phyloP scores from a whole-genome alignment of 352 stramenopile genomes.

The Aphanomyces cochlioides region DNA sequence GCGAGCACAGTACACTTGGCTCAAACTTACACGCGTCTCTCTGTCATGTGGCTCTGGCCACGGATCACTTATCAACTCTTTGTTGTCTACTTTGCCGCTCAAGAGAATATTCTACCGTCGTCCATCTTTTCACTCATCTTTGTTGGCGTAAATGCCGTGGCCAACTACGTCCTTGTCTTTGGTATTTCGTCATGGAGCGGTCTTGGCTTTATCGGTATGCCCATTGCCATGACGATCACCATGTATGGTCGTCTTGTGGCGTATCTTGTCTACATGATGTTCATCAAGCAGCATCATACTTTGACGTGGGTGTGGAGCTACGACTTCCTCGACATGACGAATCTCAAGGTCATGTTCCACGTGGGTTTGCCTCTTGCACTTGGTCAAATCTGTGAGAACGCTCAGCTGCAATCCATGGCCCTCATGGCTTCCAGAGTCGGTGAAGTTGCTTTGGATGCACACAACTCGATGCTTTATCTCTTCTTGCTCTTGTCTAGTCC shows the following conservation, averaged over 20 bases:
- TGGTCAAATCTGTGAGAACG: slow-evolving; percentile 74
- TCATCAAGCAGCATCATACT: slow-evolving; percentile 48
- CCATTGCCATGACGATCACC: slow-evolving; percentile 60
- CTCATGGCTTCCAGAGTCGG: slow-evolving; percentile 66
- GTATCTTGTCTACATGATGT: slow-evolving; percentile 70
- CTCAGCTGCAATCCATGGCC: slow-evolving; percentile 72
- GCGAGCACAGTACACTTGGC: slow-evolving; percentile 43
- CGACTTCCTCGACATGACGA: slow-evolving; percentile 43
- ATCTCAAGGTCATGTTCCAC: slow-evolving; percentile 47
- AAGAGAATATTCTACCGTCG: slow-evolving; percentile 73
- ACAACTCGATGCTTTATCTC: slow-evolving; percentile 84
- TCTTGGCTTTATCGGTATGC: slow-evolving; percentile 69
- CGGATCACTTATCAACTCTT: slow-evolving; percentile 75
- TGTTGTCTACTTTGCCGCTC: slow-evolving; percentile 73
- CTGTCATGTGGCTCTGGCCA: slow-evolving; percentile 69
- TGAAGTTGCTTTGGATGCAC: slow-evolving; percentile 63
- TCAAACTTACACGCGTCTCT: slow-evolving; percentile 58
- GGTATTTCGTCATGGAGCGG: slow-evolving; percentile 40
- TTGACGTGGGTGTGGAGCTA: slow-evolving; percentile 54
- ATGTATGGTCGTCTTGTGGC: slow-evolving; percentile 47
- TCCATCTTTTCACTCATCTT: slow-evolving; percentile 53
- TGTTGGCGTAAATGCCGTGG: slow-evolving; percentile 54
- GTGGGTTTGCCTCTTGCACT: slow-evolving; percentile 54
- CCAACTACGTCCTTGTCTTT: slow-evolving; percentile 65
- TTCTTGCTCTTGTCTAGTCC: slow-evolving; percentile 76